Percentiles rank a stretch among this genome's conserved stretches.
These are phyloP conservation scores for Syzygium syzygioides DNA, from an alignment of 441 rosid species.

Conservation along the genomic window DNA sequence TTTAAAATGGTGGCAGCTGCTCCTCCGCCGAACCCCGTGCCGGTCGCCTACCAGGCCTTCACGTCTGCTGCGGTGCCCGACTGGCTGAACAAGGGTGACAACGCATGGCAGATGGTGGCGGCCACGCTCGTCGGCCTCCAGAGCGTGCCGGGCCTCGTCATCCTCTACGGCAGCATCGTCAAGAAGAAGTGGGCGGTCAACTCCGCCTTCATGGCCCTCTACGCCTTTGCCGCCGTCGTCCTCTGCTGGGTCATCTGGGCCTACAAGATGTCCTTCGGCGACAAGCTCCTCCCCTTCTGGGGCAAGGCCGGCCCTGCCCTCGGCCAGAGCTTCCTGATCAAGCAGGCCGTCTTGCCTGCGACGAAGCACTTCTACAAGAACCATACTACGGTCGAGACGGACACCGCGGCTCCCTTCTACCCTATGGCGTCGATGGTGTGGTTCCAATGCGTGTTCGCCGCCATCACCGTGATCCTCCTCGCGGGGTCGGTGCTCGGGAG, in stretches of 20 bases:
- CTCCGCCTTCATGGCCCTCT: conserved; percentile 67
- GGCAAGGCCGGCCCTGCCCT: conserved; percentile 62
- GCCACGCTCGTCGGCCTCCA: conserved; percentile 59
- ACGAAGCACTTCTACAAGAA: conserved; percentile 21
- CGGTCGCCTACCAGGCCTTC: conserved; percentile 34
- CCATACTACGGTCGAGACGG: conserved; percentile 17
- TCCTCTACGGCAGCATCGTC: conserved; percentile 59
- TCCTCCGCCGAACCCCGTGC: conserved; percentile 27
- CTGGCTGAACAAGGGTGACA: conserved; percentile 65
- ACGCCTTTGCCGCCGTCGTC: conserved; percentile 55
- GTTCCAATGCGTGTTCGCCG: conserved; percentile 61
- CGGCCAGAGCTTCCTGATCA: conserved; percentile 47
- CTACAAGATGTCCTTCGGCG: conserved; percentile 56
- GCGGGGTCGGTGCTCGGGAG: conserved; percentile 58
- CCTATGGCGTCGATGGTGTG: conserved; percentile 65
- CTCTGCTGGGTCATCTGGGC: conserved; percentile 60
- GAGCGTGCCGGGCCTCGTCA: conserved; percentile 53
- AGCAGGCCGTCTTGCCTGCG: conserved; percentile 28
- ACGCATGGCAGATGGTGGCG: conserved; percentile 59
- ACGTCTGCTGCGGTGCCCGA: conserved; percentile 30
- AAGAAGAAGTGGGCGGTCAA: conserved; percentile 66
- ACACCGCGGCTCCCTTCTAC: conserved; percentile 18
- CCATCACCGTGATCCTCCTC: conserved; percentile 35
- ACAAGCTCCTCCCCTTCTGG: conserved; percentile 50
- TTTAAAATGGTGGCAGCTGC: background rate